phyloP scores from a whole-genome alignment of 106 monocot species.

The Apostasia ramifera region DNA sequence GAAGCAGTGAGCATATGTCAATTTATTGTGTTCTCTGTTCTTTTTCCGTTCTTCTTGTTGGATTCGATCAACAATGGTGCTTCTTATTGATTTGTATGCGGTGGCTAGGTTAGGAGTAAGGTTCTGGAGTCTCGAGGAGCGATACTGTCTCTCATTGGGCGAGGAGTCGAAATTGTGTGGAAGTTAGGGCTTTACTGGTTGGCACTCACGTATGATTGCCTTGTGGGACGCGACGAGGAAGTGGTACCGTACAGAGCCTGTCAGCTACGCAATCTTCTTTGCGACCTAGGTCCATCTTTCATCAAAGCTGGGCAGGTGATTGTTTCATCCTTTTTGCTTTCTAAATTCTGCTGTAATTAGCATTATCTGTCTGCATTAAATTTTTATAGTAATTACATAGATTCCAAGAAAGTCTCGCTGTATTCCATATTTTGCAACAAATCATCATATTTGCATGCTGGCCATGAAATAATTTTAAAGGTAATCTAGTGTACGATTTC shows the following conservation, averaged over 20 bases:
- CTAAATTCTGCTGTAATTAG: neutral
- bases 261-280: constrained; percentile 87
- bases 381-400: too few relatives aligned
- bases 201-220: constrained; percentile 69
- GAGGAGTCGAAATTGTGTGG: constrained; percentile 88
- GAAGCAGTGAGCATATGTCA: constrained; percentile 33
- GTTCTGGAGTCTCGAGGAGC: constrained; percentile 74
- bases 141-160: constrained; percentile 47
- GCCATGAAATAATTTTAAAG: too few relatives aligned
- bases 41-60: neutral
- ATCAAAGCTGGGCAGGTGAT: constrained; percentile 97
- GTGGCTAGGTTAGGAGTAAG: constrained; percentile 57
- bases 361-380: neutral
- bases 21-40: neutral
- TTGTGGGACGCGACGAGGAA: constrained; percentile 87
- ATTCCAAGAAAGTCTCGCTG: too few relatives aligned
- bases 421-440: too few relatives aligned
- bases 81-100: too few relatives aligned
- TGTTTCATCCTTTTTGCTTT: constrained; percentile 1
- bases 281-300: constrained; percentile 89
- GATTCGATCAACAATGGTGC: neutral
- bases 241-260: constrained; percentile 92
- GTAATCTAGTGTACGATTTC: too few relatives aligned
- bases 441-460: too few relatives aligned
- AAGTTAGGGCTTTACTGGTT: constrained; percentile 89